Conservation (phyloP, 1,139 yeast genomes). For the Hansenula lynferdii region DNA sequence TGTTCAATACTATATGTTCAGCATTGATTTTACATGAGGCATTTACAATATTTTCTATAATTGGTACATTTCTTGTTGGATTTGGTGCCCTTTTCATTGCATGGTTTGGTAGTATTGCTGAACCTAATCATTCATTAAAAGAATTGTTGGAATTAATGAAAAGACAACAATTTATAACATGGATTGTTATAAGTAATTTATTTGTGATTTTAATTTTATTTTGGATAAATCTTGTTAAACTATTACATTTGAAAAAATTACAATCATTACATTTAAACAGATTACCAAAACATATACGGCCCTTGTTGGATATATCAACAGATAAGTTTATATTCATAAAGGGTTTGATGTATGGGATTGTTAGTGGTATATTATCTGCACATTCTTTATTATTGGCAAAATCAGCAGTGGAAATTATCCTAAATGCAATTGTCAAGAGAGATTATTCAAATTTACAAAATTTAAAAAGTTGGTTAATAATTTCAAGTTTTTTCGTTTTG, state of each 20-base stretch:
- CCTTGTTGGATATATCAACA: constrained; percentile 4
- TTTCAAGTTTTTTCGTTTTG: constrained; percentile 54
- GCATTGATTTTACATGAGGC: constrained; percentile 61
- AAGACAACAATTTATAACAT: constrained; percentile 36
- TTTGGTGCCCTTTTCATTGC: constrained; percentile 82
- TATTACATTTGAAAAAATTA: constrained; percentile 5
- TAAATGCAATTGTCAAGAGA: constrained; percentile 38
- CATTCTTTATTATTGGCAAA: constrained; percentile 85
- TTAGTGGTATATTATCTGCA: constrained; percentile 79
- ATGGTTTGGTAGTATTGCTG: constrained; percentile 56
- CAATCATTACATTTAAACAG: neutral
- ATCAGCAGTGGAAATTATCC: constrained; percentile 66
- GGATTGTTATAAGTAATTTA: constrained; percentile 35
- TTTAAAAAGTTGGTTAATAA: constrained; percentile 33
- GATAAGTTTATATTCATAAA: constrained; percentile 12
- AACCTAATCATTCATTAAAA: constrained; percentile 45
- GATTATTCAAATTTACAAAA: constrained; percentile 16
- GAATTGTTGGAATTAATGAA: constrained; percentile 38
- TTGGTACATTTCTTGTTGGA: constrained; percentile 67
- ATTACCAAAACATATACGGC: constrained; percentile 4
- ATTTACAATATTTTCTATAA: constrained; percentile 51
- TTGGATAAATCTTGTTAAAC: constrained; percentile 20
- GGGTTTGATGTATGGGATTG: constrained; percentile 63
- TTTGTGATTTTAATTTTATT: constrained; percentile 24
- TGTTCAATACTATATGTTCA: constrained; percentile 79